phyloP scores from a whole-genome alignment of 768 basidiomycete species.

The Lentinus tigrinus region DNA sequence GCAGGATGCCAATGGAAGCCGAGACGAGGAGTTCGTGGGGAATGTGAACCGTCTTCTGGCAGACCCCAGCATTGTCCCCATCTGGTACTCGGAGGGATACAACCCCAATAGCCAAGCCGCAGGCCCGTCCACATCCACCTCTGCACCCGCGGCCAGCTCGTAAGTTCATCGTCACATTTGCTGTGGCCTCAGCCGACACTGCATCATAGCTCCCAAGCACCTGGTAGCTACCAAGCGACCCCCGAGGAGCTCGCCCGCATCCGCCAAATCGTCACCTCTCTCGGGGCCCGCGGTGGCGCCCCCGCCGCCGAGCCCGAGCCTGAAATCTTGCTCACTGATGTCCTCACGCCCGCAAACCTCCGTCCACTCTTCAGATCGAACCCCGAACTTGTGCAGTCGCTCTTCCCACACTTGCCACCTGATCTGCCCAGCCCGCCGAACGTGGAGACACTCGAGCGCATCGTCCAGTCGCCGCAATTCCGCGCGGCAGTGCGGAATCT shows the following conservation, averaged over 20 bases:
- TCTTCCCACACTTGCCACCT: constrained; percentile 82
- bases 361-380: constrained; percentile 67
- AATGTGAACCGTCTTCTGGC: constrained; percentile 72
- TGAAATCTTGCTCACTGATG: constrained; percentile 71
- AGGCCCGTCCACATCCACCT: constrained; percentile 37
- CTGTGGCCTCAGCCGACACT: background rate
- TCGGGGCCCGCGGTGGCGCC: constrained; percentile 22
- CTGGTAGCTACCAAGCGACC: constrained; percentile 31
- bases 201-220: constrained; percentile 3
- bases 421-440: constrained; percentile 72
- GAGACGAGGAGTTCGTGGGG: constrained; percentile 70
- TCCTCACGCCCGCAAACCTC: constrained; percentile 73
- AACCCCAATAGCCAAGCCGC: constrained; percentile 34
- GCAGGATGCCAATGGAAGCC: constrained; percentile 64
- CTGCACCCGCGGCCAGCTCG: constrained; percentile 22
- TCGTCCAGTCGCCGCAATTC: constrained; percentile 84
- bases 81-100: constrained; percentile 60
- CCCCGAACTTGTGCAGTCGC: constrained; percentile 63
- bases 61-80: constrained; percentile 60
- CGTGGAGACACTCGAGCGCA: constrained; percentile 65
- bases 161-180: background rate
- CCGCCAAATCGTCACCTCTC: constrained; percentile 45
- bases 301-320: constrained; percentile 1
- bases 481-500: constrained; percentile 75
- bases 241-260: constrained; percentile 70